These are phyloP conservation scores for Ciborinia camelliae DNA, from an alignment of 2,329 filamentous ascomycete species.

Conservation along the genomic window DNA sequence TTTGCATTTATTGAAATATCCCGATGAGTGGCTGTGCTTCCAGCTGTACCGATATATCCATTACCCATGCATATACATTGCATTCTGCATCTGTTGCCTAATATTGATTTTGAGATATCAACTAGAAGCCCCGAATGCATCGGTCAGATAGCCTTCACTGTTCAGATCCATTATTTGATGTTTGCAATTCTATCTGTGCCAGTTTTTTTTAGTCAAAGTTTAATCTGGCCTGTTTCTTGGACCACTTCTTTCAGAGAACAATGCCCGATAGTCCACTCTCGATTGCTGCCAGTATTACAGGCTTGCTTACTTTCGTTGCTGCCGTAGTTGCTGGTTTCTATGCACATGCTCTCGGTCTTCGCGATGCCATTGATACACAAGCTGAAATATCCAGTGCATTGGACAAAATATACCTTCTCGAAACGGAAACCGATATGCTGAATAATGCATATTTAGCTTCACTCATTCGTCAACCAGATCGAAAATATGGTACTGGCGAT, in stretches of 20 bases:
- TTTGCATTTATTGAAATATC: conserved; percentile 17
- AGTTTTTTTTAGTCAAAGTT: background rate
- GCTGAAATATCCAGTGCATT: conserved; percentile 26
- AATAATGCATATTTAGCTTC: conserved; percentile 28
- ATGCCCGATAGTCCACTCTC: conserved; percentile 17
- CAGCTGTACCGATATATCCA: no score
- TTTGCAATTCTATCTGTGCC: background rate
- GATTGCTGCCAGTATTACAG: conserved; percentile 25
- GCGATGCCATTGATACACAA: conserved; percentile 28
- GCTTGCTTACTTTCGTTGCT: conserved; percentile 28
- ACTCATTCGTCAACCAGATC: conserved; percentile 25
- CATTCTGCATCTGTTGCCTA: conserved; percentile 11
- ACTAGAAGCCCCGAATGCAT: conserved; percentile 1
- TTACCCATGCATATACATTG: no score
- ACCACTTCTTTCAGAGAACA: background rate
- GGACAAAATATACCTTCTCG: conserved; percentile 28
- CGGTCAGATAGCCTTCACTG: no score
- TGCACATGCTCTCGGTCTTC: conserved; percentile 24
- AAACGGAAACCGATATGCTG: conserved; percentile 29
- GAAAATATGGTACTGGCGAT: conserved; percentile 25
- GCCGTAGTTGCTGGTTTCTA: conserved; percentile 27
- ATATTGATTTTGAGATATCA: conserved; percentile 11
- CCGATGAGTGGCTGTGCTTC: conserved; percentile 12
- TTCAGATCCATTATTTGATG: conserved; percentile 1
- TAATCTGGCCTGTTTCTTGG: background rate